These are phyloP conservation scores for Adansonia rubrostipa DNA, from an alignment of 441 rosid genomes.

Conservation along the genomic window DNA sequence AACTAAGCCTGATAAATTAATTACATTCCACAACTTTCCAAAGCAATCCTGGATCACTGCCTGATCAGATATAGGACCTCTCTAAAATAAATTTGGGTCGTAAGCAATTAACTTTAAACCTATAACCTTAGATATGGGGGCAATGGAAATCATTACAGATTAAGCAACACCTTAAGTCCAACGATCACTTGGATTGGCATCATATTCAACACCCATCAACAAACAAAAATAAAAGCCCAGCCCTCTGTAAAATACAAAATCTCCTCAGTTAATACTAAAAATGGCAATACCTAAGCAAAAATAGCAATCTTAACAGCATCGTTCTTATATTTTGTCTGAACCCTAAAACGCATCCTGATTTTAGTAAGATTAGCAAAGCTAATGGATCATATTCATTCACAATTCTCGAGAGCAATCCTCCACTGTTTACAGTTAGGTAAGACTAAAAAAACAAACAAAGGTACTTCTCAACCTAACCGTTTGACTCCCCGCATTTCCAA, in stretches of 20 bases:
- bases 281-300: neutral
- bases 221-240: neutral
- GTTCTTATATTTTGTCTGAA: neutral
- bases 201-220: neutral
- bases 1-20: slow-evolving; percentile 3
- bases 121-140: neutral
- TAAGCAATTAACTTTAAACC: neutral
- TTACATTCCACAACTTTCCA: slow-evolving; percentile 4
- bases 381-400: neutral
- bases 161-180: neutral
- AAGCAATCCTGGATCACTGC: neutral
- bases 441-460: neutral
- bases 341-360: neutral
- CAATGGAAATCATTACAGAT: neutral
- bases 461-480: neutral
- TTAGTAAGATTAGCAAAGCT: neutral
- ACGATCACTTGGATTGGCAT: neutral
- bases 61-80: neutral
- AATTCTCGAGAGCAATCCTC: slow-evolving; percentile 3
- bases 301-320: neutral
- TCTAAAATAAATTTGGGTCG: neutral
- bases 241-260: neutral
- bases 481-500: neutral
- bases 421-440: neutral
- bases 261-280: neutral